Evolutionary conservation across 202 grass and related monocot species (phyloP).

Genomic region (Saccharum hybrid): DNA sequence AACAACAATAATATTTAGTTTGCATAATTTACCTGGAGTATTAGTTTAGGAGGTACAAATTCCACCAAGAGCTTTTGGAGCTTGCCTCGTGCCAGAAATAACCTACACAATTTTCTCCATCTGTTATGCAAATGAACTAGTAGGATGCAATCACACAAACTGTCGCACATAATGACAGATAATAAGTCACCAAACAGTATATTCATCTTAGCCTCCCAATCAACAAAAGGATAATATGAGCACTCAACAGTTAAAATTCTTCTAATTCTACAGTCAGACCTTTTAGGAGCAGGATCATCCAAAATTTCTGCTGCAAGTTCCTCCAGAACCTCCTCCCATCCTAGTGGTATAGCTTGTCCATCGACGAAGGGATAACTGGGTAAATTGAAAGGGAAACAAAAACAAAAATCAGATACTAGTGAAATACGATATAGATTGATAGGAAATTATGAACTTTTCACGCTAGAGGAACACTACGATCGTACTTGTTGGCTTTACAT

Average conservation of each 20-base stretch:
- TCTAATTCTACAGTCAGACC: conserved; percentile 28
- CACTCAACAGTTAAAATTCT: neutral
- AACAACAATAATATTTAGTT: neutral
- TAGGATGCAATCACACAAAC: conserved; percentile 11
- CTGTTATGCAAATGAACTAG: conserved; percentile 21
- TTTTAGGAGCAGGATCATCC: conserved; percentile 62
- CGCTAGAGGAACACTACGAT: conserved; percentile 7
- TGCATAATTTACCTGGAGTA: conserved; percentile 62
- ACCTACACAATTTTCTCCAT: conserved; percentile 43
- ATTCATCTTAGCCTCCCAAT: neutral
- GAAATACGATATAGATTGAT: neutral
- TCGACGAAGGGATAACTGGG: conserved; percentile 67
- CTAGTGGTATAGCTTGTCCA: conserved; percentile 64
- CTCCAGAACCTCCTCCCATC: conserved; percentile 63
- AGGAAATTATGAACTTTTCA: conserved; percentile 16
- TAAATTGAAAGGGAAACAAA: conserved; percentile 21
- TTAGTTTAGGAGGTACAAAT: conserved; percentile 67
- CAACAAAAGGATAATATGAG: conserved; percentile 10
- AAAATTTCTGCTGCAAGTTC: conserved; percentile 71
- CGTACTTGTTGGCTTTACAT: conserved; percentile 68
- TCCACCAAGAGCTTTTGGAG: conserved; percentile 78
- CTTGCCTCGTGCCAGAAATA: conserved; percentile 63
- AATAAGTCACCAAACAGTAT: neutral
- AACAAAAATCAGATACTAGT: neutral
- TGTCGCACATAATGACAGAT: neutral